Base-by-base conservation (phyloP, 2,329 filamentous ascomycete genomes). In the Trichoderma oligosporum region DNA sequence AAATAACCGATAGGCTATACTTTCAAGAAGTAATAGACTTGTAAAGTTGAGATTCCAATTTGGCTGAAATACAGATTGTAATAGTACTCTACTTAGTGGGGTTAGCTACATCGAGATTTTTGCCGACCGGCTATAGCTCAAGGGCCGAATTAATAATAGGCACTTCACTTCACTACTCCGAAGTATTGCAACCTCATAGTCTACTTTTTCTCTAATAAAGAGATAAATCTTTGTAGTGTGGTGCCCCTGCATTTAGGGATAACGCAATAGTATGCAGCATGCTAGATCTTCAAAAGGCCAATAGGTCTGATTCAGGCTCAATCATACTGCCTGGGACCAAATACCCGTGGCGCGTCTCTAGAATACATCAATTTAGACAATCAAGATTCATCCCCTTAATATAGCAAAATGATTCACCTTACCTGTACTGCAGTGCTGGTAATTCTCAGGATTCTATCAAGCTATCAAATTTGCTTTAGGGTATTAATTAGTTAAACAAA, bases 1-100 rank as follows among this genome's bases (percentile, higher is more conserved):
- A n/a, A n/a, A n/a, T n/a, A n/a, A n/a, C 36, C 48, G 16, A n/a
- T 22, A 52, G 48, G 48, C 48, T 52, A 52, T 52, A 52, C 22
- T 14, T 20, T n/a, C 33, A n/a, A n/a, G n/a, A n/a, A 39, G 24
- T 6, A 51, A 29, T 16, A 20, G 5, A n/a, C n/a, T n/a, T n/a
- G n/a, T n/a, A n/a, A n/a, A n/a, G n/a, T n/a, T n/a, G n/a, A n/a
- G n/a, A n/a, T n/a, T n/a, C n/a, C 33, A 31, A 33, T 52, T 33
- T 42, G 48, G 48, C 48, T 52, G 48, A 52, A 52, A n/a, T n/a
- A n/a, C n/a, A n/a, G n/a, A n/a, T n/a, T n/a, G n/a, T n/a, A n/a
- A n/a, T n/a, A n/a, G n/a, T n/a, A n/a, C n/a, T n/a, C n/a, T n/a
- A n/a, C n/a, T 31, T 18, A 18, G 49, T 53, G 49, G 49, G 49